Conservation (phyloP, 148 eudicot genomes). For the Rhododendron williamsianum region DNA sequence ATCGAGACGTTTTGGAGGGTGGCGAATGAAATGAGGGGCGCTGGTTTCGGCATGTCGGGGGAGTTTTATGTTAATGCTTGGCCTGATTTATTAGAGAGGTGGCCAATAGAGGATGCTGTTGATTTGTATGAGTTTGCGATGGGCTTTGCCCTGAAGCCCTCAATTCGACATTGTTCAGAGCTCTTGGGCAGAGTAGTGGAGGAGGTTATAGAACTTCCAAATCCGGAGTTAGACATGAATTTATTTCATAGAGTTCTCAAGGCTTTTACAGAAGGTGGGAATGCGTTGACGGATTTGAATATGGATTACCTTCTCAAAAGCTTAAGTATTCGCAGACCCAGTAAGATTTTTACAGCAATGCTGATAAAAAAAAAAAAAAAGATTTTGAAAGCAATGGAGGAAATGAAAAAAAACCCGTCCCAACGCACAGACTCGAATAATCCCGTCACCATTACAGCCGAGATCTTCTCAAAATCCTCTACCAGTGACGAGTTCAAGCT, state of each 20-base stretch:
- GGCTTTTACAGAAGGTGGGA: constrained; percentile 44
- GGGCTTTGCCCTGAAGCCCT: constrained; percentile 36
- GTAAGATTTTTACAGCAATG: no score
- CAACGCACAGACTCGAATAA: constrained; percentile 17
- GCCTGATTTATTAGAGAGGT: no score
- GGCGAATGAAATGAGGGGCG: constrained; percentile 50
- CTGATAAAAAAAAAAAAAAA: no score
- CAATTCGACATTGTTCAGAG: constrained; percentile 46
- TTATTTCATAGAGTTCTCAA: constrained; percentile 35
- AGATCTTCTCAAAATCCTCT: constrained; percentile 37
- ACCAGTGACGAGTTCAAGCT: constrained; percentile 37
- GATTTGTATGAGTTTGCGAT: constrained; percentile 56
- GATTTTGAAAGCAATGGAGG: no score
- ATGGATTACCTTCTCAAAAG: constrained; percentile 57
- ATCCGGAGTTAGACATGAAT: constrained; percentile 48
- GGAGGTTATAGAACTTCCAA: background rate
- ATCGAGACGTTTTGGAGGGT: constrained; percentile 72
- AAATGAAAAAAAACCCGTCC: background rate
- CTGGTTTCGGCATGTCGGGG: constrained; percentile 41
- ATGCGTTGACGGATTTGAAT: constrained; percentile 31
- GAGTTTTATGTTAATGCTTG: constrained; percentile 13
- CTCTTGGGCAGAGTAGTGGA: constrained; percentile 52
- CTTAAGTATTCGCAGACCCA: constrained; percentile 10
- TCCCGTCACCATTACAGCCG: constrained; percentile 15
- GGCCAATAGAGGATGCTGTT: constrained; percentile 43